These are phyloP conservation scores for Nothophoma quercina DNA, from an alignment of 2,329 filamentous ascomycete species.

Conservation along the genomic window DNA sequence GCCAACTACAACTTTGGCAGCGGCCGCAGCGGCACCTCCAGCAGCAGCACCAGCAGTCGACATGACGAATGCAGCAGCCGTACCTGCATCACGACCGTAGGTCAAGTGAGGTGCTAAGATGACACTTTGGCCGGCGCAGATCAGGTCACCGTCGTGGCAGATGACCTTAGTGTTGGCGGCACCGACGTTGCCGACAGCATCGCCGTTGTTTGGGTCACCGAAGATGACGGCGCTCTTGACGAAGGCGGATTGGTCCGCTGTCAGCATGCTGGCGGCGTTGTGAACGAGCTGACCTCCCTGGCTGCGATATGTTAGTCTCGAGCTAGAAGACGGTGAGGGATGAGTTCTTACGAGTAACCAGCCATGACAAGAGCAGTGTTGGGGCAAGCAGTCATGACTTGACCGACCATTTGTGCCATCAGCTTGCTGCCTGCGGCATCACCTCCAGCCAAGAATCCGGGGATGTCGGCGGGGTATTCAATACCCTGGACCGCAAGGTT, in stretches of 20 bases:
- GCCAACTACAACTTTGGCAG: constrained; percentile 14
- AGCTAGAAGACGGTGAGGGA: neutral
- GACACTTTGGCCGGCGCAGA: constrained; percentile 41
- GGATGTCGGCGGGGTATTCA: constrained; percentile 57
- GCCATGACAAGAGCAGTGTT: constrained; percentile 57
- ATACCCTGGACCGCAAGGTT: constrained; percentile 63
- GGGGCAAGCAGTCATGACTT: constrained; percentile 54
- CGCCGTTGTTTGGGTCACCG: constrained; percentile 48
- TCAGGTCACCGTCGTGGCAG: constrained; percentile 46
- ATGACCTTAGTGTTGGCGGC: constrained; percentile 43
- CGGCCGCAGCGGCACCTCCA: constrained; percentile 13
- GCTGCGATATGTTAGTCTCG: constrained; percentile 18
- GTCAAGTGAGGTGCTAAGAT: constrained; percentile 46
- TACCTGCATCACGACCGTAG: constrained; percentile 41
- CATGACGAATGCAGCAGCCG: constrained; percentile 44
- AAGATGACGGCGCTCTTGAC: constrained; percentile 46
- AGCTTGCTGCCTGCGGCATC: constrained; percentile 53
- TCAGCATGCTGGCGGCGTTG: constrained; percentile 51
- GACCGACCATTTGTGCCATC: constrained; percentile 54
- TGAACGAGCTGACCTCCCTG: constrained; percentile 56
- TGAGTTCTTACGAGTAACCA: constrained; percentile 57
- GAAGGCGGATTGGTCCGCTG: constrained; percentile 31
- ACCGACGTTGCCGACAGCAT: constrained; percentile 43
- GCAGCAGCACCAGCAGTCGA: constrained; percentile 19
- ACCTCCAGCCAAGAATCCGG: constrained; percentile 58